Evolutionary conservation across 176 grass and related monocot genomes (phyloP).

Genomic region (Triticum monococcum): DNA sequence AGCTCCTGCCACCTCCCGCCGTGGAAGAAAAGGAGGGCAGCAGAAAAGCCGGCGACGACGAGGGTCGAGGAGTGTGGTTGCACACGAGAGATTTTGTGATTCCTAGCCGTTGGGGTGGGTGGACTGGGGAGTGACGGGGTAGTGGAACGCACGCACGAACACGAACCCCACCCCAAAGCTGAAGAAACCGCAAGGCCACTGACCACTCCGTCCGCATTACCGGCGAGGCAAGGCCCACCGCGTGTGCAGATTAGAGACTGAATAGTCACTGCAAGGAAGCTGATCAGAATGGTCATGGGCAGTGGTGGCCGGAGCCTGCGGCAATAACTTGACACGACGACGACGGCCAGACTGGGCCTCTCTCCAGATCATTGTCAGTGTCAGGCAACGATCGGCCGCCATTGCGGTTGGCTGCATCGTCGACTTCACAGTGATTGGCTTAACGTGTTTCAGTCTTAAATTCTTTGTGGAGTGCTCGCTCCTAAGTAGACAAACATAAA

Average conservation of each 20-base stretch:
- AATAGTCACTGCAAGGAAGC: background rate
- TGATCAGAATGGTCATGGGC: background rate
- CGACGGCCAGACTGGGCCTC: background rate
- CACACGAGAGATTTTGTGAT: background rate
- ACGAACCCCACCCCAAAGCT: background rate
- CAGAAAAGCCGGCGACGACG: background rate
- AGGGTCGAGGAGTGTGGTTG: background rate
- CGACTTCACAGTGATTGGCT: too few relatives aligned
- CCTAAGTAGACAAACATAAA: background rate
- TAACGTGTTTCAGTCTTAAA: too few relatives aligned
- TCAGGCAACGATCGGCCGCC: background rate
- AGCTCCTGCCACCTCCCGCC: background rate
- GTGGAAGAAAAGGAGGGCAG: background rate
- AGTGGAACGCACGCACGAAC: conserved; percentile 28
- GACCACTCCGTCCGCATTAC: background rate
- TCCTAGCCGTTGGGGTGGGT: conserved; percentile 11
- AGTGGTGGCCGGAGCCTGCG: background rate
- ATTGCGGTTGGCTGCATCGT: too few relatives aligned
- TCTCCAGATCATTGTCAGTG: background rate
- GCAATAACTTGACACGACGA: background rate
- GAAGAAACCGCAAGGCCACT: background rate
- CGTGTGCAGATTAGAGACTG: background rate
- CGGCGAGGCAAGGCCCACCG: too few relatives aligned
- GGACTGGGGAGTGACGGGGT: background rate
- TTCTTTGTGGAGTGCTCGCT: background rate